Percentiles rank a stretch among this genome's conserved stretches.
These are phyloP conservation scores for Nemophila menziesii DNA, from an alignment of 257 asterid genomes.

Conservation along the genomic window DNA sequence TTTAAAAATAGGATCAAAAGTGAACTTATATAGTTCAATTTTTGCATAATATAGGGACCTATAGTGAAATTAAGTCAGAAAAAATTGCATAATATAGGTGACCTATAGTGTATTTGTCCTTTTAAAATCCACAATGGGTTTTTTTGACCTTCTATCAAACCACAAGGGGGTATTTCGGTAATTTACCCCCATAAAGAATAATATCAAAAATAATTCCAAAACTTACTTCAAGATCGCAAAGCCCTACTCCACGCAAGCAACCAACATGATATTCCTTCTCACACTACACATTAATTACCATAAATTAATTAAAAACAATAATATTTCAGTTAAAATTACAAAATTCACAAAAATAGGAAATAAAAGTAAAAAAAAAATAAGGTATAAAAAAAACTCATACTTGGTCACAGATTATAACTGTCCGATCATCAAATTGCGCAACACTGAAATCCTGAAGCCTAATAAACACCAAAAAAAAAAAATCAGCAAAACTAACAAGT, in stretches of 20 bases:
- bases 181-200: no score
- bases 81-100: no score
- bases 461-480: slow-evolving; percentile 12
- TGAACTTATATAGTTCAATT: no score
- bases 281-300: slow-evolving; percentile 39
- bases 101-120: no score
- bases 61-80: no score
- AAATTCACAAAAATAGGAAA: background rate
- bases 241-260: slow-evolving; percentile 67
- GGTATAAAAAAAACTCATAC: slow-evolving; percentile 21
- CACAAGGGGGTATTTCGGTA: no score
- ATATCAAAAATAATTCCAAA: background rate
- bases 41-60: no score
- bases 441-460: slow-evolving; percentile 95
- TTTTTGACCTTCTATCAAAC: no score
- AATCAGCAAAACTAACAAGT: slow-evolving; percentile 1
- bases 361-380: slow-evolving; percentile 2
- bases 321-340: slow-evolving; percentile 1
- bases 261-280: slow-evolving; percentile 99
- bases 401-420: slow-evolving; percentile 90
- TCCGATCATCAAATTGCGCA: slow-evolving; percentile 79
- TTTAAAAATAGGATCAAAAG: no score
- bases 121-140: no score
- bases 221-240: slow-evolving; percentile 85
- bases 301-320: background rate